These are phyloP conservation scores for Anthoceros angustus DNA, from an alignment of 225 moss, liverwort and hornwort genomes.

Conservation along the genomic window DNA sequence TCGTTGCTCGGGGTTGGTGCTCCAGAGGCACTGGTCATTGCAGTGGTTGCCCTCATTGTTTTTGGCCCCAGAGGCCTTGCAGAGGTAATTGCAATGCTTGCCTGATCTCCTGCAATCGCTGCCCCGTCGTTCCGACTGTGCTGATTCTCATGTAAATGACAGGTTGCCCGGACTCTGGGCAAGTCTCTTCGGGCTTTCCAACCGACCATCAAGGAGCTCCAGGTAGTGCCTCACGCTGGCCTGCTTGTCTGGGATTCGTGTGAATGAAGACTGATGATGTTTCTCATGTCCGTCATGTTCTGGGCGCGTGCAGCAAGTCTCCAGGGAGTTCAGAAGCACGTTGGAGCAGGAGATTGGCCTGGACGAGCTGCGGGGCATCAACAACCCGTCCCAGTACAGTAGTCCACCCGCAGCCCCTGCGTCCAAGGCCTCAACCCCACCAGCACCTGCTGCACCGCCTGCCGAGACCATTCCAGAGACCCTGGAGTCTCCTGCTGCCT, in stretches of 20 bases:
- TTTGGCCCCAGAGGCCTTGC: constrained; percentile 96
- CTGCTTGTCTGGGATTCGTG: neutral
- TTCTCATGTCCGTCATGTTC: neutral
- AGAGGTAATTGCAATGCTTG: constrained; percentile 30
- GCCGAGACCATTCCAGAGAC: constrained; percentile 7
- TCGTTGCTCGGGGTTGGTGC: constrained; percentile 89
- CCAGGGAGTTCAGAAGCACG: constrained; percentile 84
- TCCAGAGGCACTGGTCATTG: constrained; percentile 88
- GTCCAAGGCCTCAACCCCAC: constrained; percentile 19
- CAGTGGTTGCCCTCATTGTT: constrained; percentile 68
- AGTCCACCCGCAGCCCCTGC: constrained; percentile 19
- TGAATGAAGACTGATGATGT: neutral
- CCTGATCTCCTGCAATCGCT: neutral
- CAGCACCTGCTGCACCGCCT: constrained; percentile 25
- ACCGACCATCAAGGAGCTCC: constrained; percentile 87
- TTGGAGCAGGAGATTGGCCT: constrained; percentile 98
- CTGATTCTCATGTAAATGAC: neutral
- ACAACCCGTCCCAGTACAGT: constrained; percentile 30
- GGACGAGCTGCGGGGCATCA: constrained; percentile 49
- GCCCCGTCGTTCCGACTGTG: neutral
- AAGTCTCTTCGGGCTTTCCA: constrained; percentile 84
- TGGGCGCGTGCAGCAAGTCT: constrained; percentile 55
- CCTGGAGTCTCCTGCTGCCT: neutral
- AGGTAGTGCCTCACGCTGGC: constrained; percentile 24
- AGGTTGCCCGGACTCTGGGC: constrained; percentile 86